Conservation (phyloP, 2,329 filamentous ascomycete genomes). For the Bisporella sp. region DNA sequence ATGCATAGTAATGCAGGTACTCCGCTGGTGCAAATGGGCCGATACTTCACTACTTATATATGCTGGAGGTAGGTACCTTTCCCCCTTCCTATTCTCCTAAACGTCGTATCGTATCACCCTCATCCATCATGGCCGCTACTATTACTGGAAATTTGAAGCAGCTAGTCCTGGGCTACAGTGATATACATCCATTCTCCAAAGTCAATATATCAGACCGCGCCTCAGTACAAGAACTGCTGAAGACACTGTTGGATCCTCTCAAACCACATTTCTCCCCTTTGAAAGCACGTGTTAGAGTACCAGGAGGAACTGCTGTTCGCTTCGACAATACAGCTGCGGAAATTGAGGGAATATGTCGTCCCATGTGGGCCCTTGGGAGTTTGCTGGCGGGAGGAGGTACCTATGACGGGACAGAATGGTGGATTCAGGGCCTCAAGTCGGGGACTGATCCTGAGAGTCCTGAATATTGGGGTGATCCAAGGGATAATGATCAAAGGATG, state of each 20-base stretch:
- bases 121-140: conserved; percentile 2
- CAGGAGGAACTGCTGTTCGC: conserved; percentile 64
- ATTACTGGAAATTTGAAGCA: conserved; percentile 6
- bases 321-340: conserved; percentile 75
- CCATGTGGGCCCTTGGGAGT: conserved; percentile 68
- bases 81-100: no score
- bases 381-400: conserved; percentile 61
- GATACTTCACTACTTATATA: no score
- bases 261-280: conserved; percentile 63
- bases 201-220: conserved; percentile 42
- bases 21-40: no score
- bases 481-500: conserved; percentile 76
- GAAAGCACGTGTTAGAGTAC: conserved; percentile 58
- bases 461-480: conserved; percentile 72
- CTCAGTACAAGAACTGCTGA: conserved; percentile 54
- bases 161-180: conserved; percentile 41
- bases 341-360: conserved; percentile 52
- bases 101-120: neutral
- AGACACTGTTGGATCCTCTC: conserved; percentile 62
- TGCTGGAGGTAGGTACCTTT: no score
- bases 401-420: conserved; percentile 57
- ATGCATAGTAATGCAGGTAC: no score
- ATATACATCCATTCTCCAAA: conserved; percentile 47
- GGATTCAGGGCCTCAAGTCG: conserved; percentile 62
- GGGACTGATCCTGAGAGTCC: conserved; percentile 63